Evolutionary conservation across 345 rosid genomes (phyloP).

Genomic region (Corchorus capsularis): DNA sequence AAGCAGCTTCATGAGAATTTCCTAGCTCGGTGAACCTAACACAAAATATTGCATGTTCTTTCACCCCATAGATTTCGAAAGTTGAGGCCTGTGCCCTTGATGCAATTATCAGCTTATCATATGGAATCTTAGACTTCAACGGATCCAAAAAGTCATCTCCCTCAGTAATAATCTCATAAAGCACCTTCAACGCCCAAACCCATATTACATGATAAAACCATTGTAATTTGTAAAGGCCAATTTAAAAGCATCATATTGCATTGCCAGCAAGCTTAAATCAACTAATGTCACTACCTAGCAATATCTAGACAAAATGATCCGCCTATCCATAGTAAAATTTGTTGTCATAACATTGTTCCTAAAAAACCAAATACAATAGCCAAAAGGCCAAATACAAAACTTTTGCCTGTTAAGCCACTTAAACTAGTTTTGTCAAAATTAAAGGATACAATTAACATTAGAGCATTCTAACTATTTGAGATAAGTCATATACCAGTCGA

Average conservation of each 20-base stretch:
- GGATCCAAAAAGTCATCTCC: constrained; percentile 52
- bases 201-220: constrained; percentile 14
- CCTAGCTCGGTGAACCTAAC: constrained; percentile 94
- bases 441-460: no score
- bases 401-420: background rate
- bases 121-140: constrained; percentile 73
- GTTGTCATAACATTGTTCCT: background rate
- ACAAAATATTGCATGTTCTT: constrained; percentile 73
- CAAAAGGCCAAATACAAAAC: background rate
- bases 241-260: background rate
- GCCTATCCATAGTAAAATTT: background rate
- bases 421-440: no score
- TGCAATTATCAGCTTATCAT: constrained; percentile 87
- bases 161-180: constrained; percentile 78
- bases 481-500: no score
- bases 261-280: background rate
- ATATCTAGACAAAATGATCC: background rate
- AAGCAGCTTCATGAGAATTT: constrained; percentile 84
- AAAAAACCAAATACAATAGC: background rate
- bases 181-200: constrained; percentile 52
- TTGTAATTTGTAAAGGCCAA: background rate
- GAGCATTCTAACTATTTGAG: no score
- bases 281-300: background rate
- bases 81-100: constrained; percentile 84
- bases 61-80: constrained; percentile 78